Conservation (phyloP, 1,284 basidiomycete genomes). For the Irpex lacteus region DNA sequence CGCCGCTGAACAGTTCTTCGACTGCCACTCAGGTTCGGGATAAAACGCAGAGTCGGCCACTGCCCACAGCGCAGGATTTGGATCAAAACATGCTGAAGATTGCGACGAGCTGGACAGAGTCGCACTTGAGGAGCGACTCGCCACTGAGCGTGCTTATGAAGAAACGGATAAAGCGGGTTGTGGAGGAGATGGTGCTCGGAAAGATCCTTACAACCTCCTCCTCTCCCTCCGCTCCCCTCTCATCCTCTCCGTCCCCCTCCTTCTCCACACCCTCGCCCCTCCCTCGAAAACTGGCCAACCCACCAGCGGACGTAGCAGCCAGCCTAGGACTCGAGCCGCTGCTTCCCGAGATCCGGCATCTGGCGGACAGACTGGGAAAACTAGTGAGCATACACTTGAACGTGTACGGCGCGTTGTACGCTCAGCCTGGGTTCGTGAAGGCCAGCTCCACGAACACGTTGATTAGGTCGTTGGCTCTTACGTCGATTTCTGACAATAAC, state of each 20-base stretch:
- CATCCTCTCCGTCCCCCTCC: neutral
- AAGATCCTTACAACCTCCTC: constrained; percentile 40
- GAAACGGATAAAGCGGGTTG: constrained; percentile 58
- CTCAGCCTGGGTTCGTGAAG: constrained; percentile 54
- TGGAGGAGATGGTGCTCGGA: constrained; percentile 57
- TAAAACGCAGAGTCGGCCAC: neutral
- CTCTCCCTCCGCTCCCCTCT: constrained; percentile 23
- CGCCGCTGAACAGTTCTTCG: neutral
- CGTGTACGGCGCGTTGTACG: constrained; percentile 72
- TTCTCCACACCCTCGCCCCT: constrained; percentile 11
- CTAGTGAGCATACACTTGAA: constrained; percentile 71
- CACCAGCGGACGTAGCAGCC: constrained; percentile 19
- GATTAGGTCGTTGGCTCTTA: neutral
- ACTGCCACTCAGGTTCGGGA: constrained; percentile 3
- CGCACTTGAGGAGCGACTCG: constrained; percentile 55
- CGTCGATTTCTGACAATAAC: neutral
- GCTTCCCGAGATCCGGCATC: constrained; percentile 60
- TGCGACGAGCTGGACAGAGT: constrained; percentile 62
- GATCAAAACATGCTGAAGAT: constrained; percentile 51
- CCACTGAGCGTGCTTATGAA: constrained; percentile 57
- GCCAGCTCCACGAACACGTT: constrained; percentile 1
- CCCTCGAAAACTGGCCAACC: constrained; percentile 5
- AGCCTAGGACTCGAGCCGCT: constrained; percentile 66
- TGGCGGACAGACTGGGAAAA: constrained; percentile 67
- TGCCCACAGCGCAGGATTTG: constrained; percentile 34